These are phyloP conservation scores for Aspergillus ibericus DNA, from an alignment of 2,329 filamentous ascomycete genomes.

Conservation along the genomic window DNA sequence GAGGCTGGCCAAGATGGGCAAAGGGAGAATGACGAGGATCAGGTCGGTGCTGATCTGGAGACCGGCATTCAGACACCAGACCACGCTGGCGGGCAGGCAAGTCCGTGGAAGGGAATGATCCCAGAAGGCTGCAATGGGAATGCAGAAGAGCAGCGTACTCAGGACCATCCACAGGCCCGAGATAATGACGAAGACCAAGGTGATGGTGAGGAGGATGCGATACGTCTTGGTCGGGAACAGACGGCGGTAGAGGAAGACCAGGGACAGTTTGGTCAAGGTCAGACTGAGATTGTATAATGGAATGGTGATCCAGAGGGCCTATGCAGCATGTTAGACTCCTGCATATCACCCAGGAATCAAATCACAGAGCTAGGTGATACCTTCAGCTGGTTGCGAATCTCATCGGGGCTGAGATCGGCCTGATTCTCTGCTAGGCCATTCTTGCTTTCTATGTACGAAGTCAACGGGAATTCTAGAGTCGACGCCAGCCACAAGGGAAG, in stretches of 20 bases:
- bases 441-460: slow-evolving; percentile 15
- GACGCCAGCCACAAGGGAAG: neutral
- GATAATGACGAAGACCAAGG: slow-evolving; percentile 22
- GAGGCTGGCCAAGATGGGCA: slow-evolving; percentile 26
- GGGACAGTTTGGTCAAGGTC: slow-evolving; percentile 34
- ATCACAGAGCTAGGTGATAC: slow-evolving; percentile 10
- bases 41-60: slow-evolving; percentile 31
- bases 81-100: slow-evolving; percentile 21
- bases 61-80: slow-evolving; percentile 32
- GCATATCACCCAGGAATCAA: neutral
- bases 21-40: slow-evolving; percentile 27
- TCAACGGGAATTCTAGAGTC: neutral
- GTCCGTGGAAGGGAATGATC: neutral
- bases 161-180: slow-evolving; percentile 30
- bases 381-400: slow-evolving; percentile 19
- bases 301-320: slow-evolving; percentile 35
- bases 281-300: slow-evolving; percentile 37
- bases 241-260: slow-evolving; percentile 32
- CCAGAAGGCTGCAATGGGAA: slow-evolving; percentile 30
- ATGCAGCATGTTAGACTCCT: neutral
- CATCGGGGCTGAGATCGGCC: slow-evolving; percentile 1
- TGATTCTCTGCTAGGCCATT: slow-evolving; percentile 24
- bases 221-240: slow-evolving; percentile 30
- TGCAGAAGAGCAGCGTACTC: slow-evolving; percentile 29
- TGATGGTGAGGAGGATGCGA: slow-evolving; percentile 15